A percentile compares a stretch with the other conserved stretches of the same genome.
Conservation (phyloP, 2,329 filamentous ascomycete genomes). For the Monilinia vaccinii-corymbosi region DNA sequence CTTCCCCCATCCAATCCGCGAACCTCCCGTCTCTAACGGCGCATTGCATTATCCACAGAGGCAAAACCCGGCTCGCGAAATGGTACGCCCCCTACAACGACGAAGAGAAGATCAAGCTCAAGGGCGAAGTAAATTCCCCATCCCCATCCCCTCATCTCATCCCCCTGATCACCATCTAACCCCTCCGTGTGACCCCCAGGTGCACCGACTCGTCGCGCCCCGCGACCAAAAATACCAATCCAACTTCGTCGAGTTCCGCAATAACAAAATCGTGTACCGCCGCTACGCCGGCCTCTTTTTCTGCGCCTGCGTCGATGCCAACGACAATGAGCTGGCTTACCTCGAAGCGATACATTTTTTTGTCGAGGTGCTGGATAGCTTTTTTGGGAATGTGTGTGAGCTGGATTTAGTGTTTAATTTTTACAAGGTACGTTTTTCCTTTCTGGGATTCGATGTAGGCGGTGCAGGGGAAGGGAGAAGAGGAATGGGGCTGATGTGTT, state of each 20-base stretch:
- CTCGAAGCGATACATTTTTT: constrained; percentile 99
- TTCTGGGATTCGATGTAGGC: neutral
- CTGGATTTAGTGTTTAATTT: constrained; percentile 82
- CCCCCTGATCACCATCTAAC: neutral
- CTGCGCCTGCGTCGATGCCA: constrained; percentile 97
- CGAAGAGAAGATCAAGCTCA: constrained; percentile 98
- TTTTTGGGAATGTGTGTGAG: constrained; percentile 99
- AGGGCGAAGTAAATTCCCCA: constrained; percentile 65
- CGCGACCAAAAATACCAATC: constrained; percentile 99
- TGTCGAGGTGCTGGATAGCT: constrained; percentile 94
- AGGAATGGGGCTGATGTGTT: constrained; percentile 1
- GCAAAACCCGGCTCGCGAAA: constrained; percentile 96
- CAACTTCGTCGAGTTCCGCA: constrained; percentile 95
- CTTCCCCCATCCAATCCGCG: neutral
- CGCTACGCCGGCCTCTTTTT: constrained; percentile 98
- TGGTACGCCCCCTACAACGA: constrained; percentile 99
- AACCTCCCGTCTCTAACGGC: neutral
- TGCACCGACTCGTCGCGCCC: constrained; percentile 93
- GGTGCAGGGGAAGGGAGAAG: neutral
- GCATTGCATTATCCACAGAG: constrained; percentile 43
- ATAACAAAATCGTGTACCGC: constrained; percentile 94
- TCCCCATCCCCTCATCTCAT: neutral
- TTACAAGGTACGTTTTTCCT: constrained; percentile 46
- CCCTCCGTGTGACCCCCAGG: constrained; percentile 45
- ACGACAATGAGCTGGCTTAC: constrained; percentile 96